Base-by-base conservation (phyloP, 441 rosid genomes). In the Brassica hybrid region DNA sequence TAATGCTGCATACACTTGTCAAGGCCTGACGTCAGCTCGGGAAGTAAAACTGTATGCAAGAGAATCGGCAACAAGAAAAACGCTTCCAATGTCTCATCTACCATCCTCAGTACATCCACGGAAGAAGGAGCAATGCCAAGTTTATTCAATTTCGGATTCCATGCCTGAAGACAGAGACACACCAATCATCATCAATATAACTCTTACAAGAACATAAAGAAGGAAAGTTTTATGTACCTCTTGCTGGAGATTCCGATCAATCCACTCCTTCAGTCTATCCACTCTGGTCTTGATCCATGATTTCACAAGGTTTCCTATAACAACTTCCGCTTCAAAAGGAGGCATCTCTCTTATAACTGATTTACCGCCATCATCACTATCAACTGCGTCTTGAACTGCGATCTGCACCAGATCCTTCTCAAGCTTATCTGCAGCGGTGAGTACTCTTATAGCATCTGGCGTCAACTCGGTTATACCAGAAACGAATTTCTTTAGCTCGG, bases 321-420 rank as follows among this genome's bases (percentile, higher is more conserved):
- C 85, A 12, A 86, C 80, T 74, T 90, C 90, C 4, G 91, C 88
- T 82, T 90, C 95, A 11, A 81, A 90, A 69, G 95, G 95, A 79
- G 89, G 89, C 95, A 90, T 90, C 80, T 90, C 93, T 81, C 84
- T 85, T 72, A 90, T 90, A 62, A 90, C 86, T 0, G 95, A 86
- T 76, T 86, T 90, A 56, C 95, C 95, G 19, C 95, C 95, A 84
- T 90, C 95, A 74, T 90, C 95, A 62, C 95, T 90, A 56, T 90
- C 88, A 54, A 86, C 95, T 1, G 95, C 84, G 69, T 90, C 92
- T 78, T 86, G 90, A 74, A 90, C 93, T 0, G 95, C 95, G 43
- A 90, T 89, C 74, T 88, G 95, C 56, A 90, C 95, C 69, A 90
- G 87, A 83, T 90, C 92, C 71, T 90, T 90, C 85, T 90, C 95